Evolutionary conservation across 2,329 filamentous ascomycete species (phyloP).

Genomic region (Geosmithia putterillii): DNA sequence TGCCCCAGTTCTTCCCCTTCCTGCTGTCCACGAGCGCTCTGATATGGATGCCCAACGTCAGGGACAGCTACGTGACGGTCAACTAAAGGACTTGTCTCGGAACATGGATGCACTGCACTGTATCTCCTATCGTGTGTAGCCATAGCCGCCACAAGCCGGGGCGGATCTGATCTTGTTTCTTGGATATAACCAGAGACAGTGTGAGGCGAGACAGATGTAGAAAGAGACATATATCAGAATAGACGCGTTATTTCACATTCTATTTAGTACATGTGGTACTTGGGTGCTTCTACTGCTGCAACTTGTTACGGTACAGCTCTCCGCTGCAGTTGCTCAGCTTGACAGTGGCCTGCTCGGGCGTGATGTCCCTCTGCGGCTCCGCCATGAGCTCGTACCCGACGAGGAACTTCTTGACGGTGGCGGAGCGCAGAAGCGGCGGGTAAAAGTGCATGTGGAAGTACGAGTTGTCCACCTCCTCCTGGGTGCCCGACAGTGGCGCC

Average conservation of each 20-base stretch:
- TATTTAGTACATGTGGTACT: background rate
- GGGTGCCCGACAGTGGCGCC: constrained; percentile 70
- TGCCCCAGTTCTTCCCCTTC: constrained; percentile 44
- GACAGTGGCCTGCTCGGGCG: constrained; percentile 84
- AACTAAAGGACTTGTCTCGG: constrained; percentile 1
- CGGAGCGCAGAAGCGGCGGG: constrained; percentile 80
- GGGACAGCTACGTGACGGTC: constrained; percentile 51
- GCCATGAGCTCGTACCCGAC: constrained; percentile 96
- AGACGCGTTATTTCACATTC: background rate
- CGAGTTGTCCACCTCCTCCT: constrained; percentile 74
- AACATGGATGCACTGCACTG: no score
- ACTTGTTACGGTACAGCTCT: constrained; percentile 65
- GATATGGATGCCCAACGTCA: constrained; percentile 55
- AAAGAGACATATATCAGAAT: background rate
- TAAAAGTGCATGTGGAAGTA: constrained; percentile 98
- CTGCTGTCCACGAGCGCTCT: constrained; percentile 35
- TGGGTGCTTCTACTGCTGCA: constrained; percentile 10
- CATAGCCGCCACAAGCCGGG: no score
- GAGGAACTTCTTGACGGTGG: constrained; percentile 89
- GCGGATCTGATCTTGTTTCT: no score
- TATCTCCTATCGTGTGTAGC: no score
- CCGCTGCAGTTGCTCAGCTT: constrained; percentile 66
- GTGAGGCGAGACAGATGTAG: no score
- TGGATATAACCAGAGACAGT: no score
- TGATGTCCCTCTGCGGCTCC: constrained; percentile 97